A percentile compares a stretch with the other conserved stretches of the same genome.
Conservation (phyloP, 2,329 filamentous ascomycete species). For the Aspergillus sp. region DNA sequence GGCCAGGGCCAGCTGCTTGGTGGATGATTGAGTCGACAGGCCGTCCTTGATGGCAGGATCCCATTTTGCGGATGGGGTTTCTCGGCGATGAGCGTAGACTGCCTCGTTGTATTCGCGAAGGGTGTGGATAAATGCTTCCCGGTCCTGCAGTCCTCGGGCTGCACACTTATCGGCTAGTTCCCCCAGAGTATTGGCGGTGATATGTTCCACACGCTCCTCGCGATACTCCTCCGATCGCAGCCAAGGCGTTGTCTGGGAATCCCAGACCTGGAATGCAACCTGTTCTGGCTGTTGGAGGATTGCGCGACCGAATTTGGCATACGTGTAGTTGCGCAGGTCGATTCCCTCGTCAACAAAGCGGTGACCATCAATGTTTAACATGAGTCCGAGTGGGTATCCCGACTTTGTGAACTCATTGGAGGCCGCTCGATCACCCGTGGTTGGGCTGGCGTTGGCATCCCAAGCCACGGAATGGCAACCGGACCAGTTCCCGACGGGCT, state of each 20-base stretch:
- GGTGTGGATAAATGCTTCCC: neutral
- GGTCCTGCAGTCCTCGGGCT: too few species aligned
- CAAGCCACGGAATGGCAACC: slow-evolving; percentile 66
- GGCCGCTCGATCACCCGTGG: slow-evolving; percentile 47
- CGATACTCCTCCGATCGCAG: slow-evolving; percentile 39
- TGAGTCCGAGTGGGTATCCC: neutral
- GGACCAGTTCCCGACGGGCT: slow-evolving; percentile 58
- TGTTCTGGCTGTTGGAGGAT: slow-evolving; percentile 61
- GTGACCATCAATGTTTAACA: neutral
- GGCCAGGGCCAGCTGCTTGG: slow-evolving; percentile 42
- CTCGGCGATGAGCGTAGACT: slow-evolving; percentile 16
- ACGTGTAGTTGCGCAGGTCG: slow-evolving; percentile 67
- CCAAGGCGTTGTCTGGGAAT: slow-evolving; percentile 50
- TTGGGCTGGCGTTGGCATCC: slow-evolving; percentile 61
- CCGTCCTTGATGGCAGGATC: neutral
- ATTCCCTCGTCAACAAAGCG: slow-evolving; percentile 21
- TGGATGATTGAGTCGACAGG: slow-evolving; percentile 37
- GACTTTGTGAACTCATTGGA: slow-evolving; percentile 57
- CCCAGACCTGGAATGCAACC: slow-evolving; percentile 66
- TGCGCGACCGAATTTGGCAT: slow-evolving; percentile 63
- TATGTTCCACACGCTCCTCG: slow-evolving; percentile 59
- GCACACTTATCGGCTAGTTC: neutral
- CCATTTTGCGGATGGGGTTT: slow-evolving; percentile 21
- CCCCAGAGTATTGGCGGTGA: slow-evolving; percentile 49
- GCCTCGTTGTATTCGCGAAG: neutral